Evolutionary conservation across 2,329 filamentous ascomycete species (phyloP).

Genomic region (Trichoderma koningii): DNA sequence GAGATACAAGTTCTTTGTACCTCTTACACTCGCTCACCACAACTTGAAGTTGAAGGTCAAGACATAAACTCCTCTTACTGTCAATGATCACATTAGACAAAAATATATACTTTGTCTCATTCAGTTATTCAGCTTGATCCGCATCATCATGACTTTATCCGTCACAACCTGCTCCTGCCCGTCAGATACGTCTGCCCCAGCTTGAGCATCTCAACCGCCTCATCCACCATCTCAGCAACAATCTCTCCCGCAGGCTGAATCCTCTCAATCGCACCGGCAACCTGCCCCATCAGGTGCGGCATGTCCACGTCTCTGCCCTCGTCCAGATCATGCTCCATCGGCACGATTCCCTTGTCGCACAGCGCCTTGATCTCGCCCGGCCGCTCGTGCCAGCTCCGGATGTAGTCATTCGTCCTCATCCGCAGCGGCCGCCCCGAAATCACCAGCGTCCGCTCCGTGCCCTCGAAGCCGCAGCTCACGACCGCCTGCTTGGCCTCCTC

Average conservation of each 20-base stretch:
- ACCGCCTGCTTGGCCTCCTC: conserved; percentile 82
- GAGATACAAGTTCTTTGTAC: not conserved
- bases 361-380: conserved; percentile 75
- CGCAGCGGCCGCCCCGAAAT: conserved; percentile 79
- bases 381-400: conserved; percentile 75
- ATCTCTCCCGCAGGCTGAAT: conserved; percentile 82
- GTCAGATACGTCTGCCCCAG: conserved; percentile 62
- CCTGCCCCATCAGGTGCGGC: conserved; percentile 92
- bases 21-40: not conserved
- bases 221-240: conserved; percentile 84
- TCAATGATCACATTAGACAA: not conserved
- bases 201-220: conserved; percentile 70
- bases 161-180: conserved; percentile 47
- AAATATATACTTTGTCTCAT: not conserved
- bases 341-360: conserved; percentile 75
- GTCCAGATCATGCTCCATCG: conserved; percentile 80
- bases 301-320: conserved; percentile 79
- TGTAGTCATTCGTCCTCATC: conserved; percentile 80
- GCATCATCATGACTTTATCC: not conserved
- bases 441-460: conserved; percentile 81
- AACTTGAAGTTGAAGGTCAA: not conserved
- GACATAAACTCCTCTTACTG: not conserved
- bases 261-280: conserved; percentile 74
- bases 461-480: conserved; percentile 74
- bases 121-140: not conserved